Evolutionary conservation across 768 basidiomycete species (phyloP), one percentile per base, ranked within the genome.

Genomic region (Macrolepiota albuminosa): DNA sequence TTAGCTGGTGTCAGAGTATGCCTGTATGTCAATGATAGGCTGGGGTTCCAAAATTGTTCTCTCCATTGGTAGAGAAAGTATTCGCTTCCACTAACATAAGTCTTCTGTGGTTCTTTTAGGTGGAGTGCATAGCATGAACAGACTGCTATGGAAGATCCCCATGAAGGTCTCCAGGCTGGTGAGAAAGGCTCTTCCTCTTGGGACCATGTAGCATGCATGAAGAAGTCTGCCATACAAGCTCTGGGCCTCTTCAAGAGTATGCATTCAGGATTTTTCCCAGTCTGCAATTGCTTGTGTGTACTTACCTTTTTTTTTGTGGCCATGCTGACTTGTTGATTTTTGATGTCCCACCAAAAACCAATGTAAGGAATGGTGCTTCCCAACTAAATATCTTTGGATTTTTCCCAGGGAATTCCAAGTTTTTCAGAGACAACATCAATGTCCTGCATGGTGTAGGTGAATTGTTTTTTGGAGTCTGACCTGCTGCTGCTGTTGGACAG

Each of bases 71-170:
- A 43, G 42, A 0, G 4, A 24, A 14, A 76, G 69, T 7, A 31
- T 46, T 1, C 26, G 5, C 0, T 8, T 16, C 76, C 78, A 80
- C 78, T 77, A 80, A 1, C 34, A 1, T 4, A 79, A 64, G 55
- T 79, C 73, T 0, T 26, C 57, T 0, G 34, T n/a, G 26, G 62
- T 64, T 6, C 21, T 33, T 66, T 2, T 68, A 53, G 33, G 39
- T 59, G 31, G 6, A 77, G 21, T 21, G 21, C 21, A 21, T 21
- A 1, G 21, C 21, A 21, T 21, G 21, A 21, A 21, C 21, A 1
- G 77, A 62, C 66, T 51, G 7, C 72, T 11, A 39, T 56, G 3
- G 51, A 67, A 74, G 0, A 66, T 34, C 0, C 59, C 58, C 0
- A 81, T 40, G 67, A 80, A 74, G 62, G 67, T n/a, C 58, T 82